phyloP scores from a whole-genome alignment of 331 rosid species.

The Spiraea crenata region DNA sequence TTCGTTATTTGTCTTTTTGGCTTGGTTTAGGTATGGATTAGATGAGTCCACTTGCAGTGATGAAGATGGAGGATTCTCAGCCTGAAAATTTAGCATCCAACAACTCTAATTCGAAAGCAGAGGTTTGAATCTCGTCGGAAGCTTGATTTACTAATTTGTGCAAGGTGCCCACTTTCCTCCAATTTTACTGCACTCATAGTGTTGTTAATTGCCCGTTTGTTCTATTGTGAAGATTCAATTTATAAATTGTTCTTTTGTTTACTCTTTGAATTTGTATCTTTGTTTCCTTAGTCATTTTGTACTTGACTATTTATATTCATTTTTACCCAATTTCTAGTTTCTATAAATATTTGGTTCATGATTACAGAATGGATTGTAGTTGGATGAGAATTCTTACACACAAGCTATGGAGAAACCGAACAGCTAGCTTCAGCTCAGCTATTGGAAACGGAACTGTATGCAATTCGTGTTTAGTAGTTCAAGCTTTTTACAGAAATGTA shows the following conservation, averaged over 20 bases:
- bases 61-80: slow-evolving; percentile 51
- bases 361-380: slow-evolving; percentile 53
- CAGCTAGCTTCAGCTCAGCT: too few relatives aligned
- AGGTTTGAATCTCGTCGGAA: slow-evolving; percentile 32
- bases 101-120: slow-evolving; percentile 21
- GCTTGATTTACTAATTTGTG: slow-evolving; percentile 58
- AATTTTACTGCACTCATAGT: neutral
- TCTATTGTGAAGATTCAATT: too few relatives aligned
- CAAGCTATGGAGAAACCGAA: slow-evolving; percentile 42
- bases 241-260: too few relatives aligned
- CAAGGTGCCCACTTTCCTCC: slow-evolving; percentile 46
- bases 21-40: slow-evolving; percentile 32
- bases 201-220: neutral
- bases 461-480: too few relatives aligned
- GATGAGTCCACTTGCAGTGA: slow-evolving; percentile 41
- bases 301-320: too few relatives aligned
- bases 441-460: too few relatives aligned
- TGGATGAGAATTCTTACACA: slow-evolving; percentile 46
- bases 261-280: too few relatives aligned
- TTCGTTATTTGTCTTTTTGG: neutral
- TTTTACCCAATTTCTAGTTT: neutral
- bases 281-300: neutral
- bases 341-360: slow-evolving; percentile 2
- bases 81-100: slow-evolving; percentile 19
- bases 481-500: too few relatives aligned